Evolutionary conservation across 2,329 filamentous ascomycete species (phyloP).

Genomic region (Alternaria viburni): DNA sequence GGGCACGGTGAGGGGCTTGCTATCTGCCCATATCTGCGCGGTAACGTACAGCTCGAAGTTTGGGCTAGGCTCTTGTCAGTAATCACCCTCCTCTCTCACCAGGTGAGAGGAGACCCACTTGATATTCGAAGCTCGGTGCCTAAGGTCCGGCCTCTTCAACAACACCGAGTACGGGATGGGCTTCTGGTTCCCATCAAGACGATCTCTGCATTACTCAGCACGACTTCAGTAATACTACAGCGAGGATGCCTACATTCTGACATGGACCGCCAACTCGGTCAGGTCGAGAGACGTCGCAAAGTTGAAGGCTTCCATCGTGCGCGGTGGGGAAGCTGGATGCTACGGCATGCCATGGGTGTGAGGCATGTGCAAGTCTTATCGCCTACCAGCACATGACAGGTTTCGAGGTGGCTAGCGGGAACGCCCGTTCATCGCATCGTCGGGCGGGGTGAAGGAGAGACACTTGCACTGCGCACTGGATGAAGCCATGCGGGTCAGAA

Average conservation of each 20-base stretch:
- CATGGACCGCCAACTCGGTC: slow-evolving; percentile 67
- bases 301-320: slow-evolving; percentile 87
- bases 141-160: slow-evolving; percentile 76
- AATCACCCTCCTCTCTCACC: background rate
- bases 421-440: background rate
- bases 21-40: slow-evolving; percentile 92
- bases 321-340: slow-evolving; percentile 25
- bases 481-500: background rate
- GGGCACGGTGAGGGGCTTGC: slow-evolving; percentile 90
- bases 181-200: slow-evolving; percentile 78
- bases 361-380: slow-evolving; percentile 1
- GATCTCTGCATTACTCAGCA: slow-evolving; percentile 61
- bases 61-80: slow-evolving; percentile 57
- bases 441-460: slow-evolving; percentile 15
- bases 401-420: background rate
- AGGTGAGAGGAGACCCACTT: slow-evolving; percentile 57
- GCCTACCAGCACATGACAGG: slow-evolving; percentile 4
- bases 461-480: background rate
- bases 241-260: slow-evolving; percentile 63
- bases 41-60: slow-evolving; percentile 92
- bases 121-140: slow-evolving; percentile 85
- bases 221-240: background rate
- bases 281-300: slow-evolving; percentile 90
- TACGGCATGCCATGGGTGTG: slow-evolving; percentile 33
- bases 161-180: slow-evolving; percentile 78